Percentiles rank a stretch among this genome's conserved stretches.
Evolutionary conservation across 2,329 filamentous ascomycete species (phyloP).

Genomic region (Venturia asperata): DNA sequence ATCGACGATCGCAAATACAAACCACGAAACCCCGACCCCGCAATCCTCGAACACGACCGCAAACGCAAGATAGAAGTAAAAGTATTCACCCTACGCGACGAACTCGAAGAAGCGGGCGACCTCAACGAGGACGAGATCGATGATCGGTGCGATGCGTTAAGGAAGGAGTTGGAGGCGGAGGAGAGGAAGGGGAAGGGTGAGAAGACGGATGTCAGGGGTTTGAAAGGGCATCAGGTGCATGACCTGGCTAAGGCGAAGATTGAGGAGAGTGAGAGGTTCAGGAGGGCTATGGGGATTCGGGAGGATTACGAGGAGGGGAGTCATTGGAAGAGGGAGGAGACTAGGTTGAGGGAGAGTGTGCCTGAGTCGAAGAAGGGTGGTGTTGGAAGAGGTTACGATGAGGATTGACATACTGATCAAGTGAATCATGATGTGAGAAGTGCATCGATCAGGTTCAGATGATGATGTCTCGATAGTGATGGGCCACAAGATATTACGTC

Average conservation of each 20-base stretch:
- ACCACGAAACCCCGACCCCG: constrained; percentile 72
- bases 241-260: constrained; percentile 95
- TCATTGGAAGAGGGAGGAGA: constrained; percentile 80
- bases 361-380: constrained; percentile 29
- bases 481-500: not conserved
- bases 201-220: constrained; percentile 41
- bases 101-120: constrained; percentile 81
- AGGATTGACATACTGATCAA: not conserved
- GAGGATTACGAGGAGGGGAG: constrained; percentile 78
- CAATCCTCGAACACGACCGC: constrained; percentile 89
- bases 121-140: constrained; percentile 90
- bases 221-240: constrained; percentile 93
- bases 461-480: not conserved
- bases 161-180: constrained; percentile 55
- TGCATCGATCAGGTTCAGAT: not conserved
- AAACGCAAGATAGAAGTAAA: constrained; percentile 88
- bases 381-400: constrained; percentile 3
- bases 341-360: constrained; percentile 47
- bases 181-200: constrained; percentile 36
- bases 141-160: constrained; percentile 57
- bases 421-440: not conserved
- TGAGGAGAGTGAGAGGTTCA: constrained; percentile 81
- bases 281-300: constrained; percentile 79
- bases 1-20: constrained; percentile 59
- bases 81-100: constrained; percentile 82